phyloP scores from a whole-genome alignment of 306 rosid species.

The Trifolium subterraneum region DNA sequence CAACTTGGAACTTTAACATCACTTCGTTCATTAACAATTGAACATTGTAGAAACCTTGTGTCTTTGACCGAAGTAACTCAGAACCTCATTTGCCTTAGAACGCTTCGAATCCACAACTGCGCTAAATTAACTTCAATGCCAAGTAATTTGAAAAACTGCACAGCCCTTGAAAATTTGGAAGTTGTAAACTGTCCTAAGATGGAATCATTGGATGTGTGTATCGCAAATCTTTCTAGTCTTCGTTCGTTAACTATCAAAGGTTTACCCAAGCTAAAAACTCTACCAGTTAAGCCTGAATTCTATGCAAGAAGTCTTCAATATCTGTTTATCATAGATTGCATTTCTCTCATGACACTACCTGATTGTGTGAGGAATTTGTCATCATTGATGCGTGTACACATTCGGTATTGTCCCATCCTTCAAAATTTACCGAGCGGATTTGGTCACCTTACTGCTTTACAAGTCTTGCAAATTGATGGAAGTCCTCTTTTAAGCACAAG shows the following conservation, averaged over 20 bases:
- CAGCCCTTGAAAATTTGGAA: conserved; percentile 35
- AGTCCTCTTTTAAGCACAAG: conserved; percentile 34
- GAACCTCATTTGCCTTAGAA: conserved; percentile 20
- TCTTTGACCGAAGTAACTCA: conserved; percentile 36
- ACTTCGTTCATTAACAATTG: conserved; percentile 31
- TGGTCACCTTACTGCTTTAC: conserved; percentile 21
- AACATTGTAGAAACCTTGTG: conserved; percentile 28
- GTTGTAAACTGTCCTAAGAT: conserved; percentile 39
- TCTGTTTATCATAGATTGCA: conserved; percentile 31
- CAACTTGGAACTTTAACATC: conserved; percentile 34
- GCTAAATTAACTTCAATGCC: conserved; percentile 27
- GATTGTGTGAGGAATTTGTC: conserved; percentile 28
- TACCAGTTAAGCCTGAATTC: conserved; percentile 26
- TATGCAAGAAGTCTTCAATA: conserved; percentile 28
- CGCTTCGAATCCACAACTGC: conserved; percentile 39
- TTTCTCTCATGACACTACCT: conserved; percentile 32
- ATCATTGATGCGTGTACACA: conserved; percentile 13
- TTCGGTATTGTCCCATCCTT: conserved; percentile 37
- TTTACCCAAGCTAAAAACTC: conserved; percentile 20
- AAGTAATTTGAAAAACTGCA: conserved; percentile 25
- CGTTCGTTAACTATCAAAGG: conserved; percentile 45
- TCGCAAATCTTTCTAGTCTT: conserved; percentile 17
- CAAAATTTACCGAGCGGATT: not conserved
- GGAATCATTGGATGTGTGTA: conserved; percentile 16
- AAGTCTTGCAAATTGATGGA: conserved; percentile 24